Base-by-base conservation (phyloP, 805 yeast genomes). In the Barnettozyma sucrosica region DNA sequence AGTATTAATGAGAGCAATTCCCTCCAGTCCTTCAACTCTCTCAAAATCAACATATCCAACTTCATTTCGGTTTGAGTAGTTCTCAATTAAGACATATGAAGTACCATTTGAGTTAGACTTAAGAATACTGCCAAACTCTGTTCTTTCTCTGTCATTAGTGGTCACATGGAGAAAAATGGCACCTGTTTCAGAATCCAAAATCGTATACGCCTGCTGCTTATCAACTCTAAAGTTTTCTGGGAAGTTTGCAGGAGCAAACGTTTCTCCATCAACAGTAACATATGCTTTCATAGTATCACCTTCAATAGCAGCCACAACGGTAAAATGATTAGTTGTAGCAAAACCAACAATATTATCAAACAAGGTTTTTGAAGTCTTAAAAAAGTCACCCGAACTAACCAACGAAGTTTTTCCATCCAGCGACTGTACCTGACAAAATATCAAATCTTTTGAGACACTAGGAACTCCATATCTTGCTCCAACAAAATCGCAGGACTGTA, bases 91-190 rank as follows among this genome's bases (percentile, higher is more conserved):
- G 2, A 85, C 89, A 64, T 86, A 90, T 3, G 86, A 79, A 0
- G 97, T 89, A 51, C 99, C 99, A 57, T 89, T 88, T 16, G 85
- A 85, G 64, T 92, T 90, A 1, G 96, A 88, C 60, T 92, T 92
- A 59, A 93, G 71, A 19, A 93, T 69, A 0, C 87, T 72, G 8
- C 99, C 99, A 63, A 63, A 82, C 58, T 88, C 93, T 6, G 67
- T 58, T 10, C 76, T 80, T 1, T 57, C 43, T 7, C 68, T 71
- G 20, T 67, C 63, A 55, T 72, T 72, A 0, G 89, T 82, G 3
- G 96, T 85, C 9, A 89, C 85, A 63, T 89, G 97, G 67, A 93
- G 62, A 64, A 89, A 85, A 5, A 93, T 70, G 1, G 95, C 79
- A 32, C 84, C 79, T 0, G 88, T 74, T 23, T 75, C 77, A 0